Conservation (phyloP, 345 rosid genomes). For the Eucalyptus paniculata region DNA sequence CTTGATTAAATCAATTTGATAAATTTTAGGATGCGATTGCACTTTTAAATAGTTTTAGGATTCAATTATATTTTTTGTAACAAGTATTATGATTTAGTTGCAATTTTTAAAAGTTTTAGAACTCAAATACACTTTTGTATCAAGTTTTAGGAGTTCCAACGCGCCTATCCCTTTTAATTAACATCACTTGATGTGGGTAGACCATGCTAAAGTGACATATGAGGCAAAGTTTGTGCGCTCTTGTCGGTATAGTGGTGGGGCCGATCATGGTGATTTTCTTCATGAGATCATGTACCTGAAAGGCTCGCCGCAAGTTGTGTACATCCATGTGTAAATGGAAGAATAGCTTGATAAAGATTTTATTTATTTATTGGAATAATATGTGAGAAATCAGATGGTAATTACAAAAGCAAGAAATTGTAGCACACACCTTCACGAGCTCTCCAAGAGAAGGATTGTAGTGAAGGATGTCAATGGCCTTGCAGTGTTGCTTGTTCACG, state of each 20-base stretch:
- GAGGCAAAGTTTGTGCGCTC: neutral
- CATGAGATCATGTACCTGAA: neutral
- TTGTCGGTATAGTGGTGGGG: neutral
- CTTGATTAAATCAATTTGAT: neutral
- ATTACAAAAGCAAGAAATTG: neutral
- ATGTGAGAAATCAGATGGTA: neutral
- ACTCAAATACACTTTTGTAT: too few relatives aligned
- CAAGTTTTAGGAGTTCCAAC: too few relatives aligned
- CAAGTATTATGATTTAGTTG: neutral
- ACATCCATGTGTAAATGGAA: neutral
- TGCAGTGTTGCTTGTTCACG: slow-evolving; percentile 8
- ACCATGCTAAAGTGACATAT: neutral
- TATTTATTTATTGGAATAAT: neutral
- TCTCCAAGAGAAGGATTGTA: neutral
- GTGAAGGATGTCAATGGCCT: slow-evolving; percentile 12
- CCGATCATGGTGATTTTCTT: neutral
- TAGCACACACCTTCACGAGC: neutral
- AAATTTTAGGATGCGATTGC: neutral
- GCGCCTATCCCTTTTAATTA: neutral
- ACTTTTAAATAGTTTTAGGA: too few relatives aligned
- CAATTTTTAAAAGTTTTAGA: too few relatives aligned
- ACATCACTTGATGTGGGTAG: neutral
- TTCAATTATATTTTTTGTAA: neutral
- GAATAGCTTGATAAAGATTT: neutral
- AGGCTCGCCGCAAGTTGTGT: neutral